Evolutionary conservation across 1,284 basidiomycete genomes (phyloP), one percentile per base, ranked within the genome.

Genomic region (Xerocomus minutiporus): DNA sequence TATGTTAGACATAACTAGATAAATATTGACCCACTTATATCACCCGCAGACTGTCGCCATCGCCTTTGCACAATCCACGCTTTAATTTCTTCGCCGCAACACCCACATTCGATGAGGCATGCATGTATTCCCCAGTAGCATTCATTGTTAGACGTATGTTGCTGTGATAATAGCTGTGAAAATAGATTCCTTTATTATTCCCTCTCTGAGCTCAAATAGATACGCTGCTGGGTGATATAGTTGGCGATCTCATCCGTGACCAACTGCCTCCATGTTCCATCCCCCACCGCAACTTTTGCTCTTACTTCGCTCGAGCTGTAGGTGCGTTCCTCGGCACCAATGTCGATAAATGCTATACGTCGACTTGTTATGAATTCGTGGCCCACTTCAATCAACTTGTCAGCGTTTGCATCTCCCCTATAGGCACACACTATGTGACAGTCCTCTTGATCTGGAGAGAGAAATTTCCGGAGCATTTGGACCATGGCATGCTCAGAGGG

Each of bases 241-340:
- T 74, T 58, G 5, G 69, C 71, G 5, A 86, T 66, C 0, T 61
- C 55, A 4, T 61, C 52, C 5, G 78, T 68, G 5, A 82, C 76
- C 61, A 83, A 69, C 12, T 47, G 48, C 44, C 60, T 65, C 75
- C 75, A 77, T 1, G 62, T 55, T 11, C 61, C 61, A 52, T 75
- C 69, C 3, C 65, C 67, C 3, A 50, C 55, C 25, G 61, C 61
- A 11, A 87, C 71, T 32, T 76, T 74, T 9, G 70, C 66, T n/a
- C 92, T 77, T 8, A 93, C 81, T 40, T 78, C 73, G 26, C 83
- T 93, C 9, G 89, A 93, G 64, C 91, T 93, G 58, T 85, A 80
- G 1, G 71, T 77, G 62, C 75, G 75, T 58, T 82, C 78, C 36
- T 75, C 71, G 15, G 76, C 70, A 0, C 78, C 80, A 48, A 88